Percentiles rank a stretch among this genome's conserved stretches.
Evolutionary conservation across 1,284 basidiomycete species (phyloP).

Genomic region (Pseudozyma hubeiensis): DNA sequence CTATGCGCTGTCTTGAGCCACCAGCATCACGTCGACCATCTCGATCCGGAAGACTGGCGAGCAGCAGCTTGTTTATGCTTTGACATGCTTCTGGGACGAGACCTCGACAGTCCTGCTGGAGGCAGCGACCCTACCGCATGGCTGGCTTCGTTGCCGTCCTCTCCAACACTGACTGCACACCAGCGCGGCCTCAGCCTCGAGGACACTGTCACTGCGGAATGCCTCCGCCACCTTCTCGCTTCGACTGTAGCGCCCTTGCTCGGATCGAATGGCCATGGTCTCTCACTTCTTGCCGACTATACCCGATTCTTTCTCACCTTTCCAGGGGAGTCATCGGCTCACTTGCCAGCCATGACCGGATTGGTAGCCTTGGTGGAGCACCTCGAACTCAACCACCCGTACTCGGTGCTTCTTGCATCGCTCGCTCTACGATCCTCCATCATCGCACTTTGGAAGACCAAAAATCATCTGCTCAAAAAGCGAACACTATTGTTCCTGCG

Average conservation of each 20-base stretch:
- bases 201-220: conserved; percentile 49
- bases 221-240: conserved; percentile 41
- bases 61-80: conserved; percentile 78
- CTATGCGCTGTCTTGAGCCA: conserved; percentile 77
- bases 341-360: conserved; percentile 48
- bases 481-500: conserved; percentile 50
- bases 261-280: conserved; percentile 18
- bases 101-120: conserved; percentile 17
- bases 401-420: conserved; percentile 24
- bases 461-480: conserved; percentile 50
- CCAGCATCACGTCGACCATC: conserved; percentile 81
- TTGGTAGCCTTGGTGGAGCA: conserved; percentile 44
- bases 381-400: conserved; percentile 53
- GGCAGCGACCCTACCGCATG: conserved; percentile 8
- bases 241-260: conserved; percentile 47
- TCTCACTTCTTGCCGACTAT: conserved; percentile 47
- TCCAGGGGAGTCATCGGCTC: conserved; percentile 48
- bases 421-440: conserved; percentile 19
- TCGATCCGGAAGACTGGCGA: conserved; percentile 78
- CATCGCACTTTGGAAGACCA: conserved; percentile 41
- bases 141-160: conserved; percentile 11
- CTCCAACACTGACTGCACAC: not conserved
- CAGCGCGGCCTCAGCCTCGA: conserved; percentile 43
- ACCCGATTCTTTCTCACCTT: conserved; percentile 42
- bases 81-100: conserved; percentile 53